Evolutionary conservation across 2,329 filamentous ascomycete species (phyloP), one percentile per base, ranked within the genome.

Genomic region (Epicoccum nigrum): DNA sequence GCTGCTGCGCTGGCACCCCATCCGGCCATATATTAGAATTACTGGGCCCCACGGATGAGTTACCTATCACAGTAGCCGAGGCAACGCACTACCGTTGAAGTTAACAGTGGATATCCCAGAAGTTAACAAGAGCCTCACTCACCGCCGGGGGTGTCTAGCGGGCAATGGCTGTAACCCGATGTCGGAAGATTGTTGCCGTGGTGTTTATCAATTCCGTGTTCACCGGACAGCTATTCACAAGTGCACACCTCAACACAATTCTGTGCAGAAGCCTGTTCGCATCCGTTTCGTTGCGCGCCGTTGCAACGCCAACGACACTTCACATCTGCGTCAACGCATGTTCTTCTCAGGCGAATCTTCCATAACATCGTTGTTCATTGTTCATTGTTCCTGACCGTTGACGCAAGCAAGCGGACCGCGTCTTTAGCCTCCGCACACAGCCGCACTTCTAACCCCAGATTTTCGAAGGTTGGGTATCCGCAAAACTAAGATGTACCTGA

Each of bases 401-500:
- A 27, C 34, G 51, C 45, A 48, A 35, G 37, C 49, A 52, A 47
- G 49, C 49, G 43, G 49, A 43, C 39, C 49, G 43, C 49, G 38
- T 30, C 30, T 48, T 21, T 54, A 54, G 51, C 34, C 44, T 48
- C 51, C 51, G 51, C 40, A 39, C 42, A 23, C 39, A 38, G 49
- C 49, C 49, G 49, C 43, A 33, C 35, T 28, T 28, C 39, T 43
- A 40, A 51, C 46, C 38, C 51, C 51, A 50, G 45, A 43, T 54
- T 54, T 45, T 42, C 37, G 17, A 45, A 45, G 21, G 23, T 49
- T 47, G 53, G 56, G 53, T 59, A 59, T 59, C 56, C 37, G 45
- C 51, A 56, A 28, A 51, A 49, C 53, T 38, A 51, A 45, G 5
- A 41, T 51, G 21, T 55, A 20, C 42, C 53, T 49, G 23, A 40